Evolutionary conservation across 768 basidiomycete genomes (phyloP).

Genomic region (Lepiota brunneoincarnata): DNA sequence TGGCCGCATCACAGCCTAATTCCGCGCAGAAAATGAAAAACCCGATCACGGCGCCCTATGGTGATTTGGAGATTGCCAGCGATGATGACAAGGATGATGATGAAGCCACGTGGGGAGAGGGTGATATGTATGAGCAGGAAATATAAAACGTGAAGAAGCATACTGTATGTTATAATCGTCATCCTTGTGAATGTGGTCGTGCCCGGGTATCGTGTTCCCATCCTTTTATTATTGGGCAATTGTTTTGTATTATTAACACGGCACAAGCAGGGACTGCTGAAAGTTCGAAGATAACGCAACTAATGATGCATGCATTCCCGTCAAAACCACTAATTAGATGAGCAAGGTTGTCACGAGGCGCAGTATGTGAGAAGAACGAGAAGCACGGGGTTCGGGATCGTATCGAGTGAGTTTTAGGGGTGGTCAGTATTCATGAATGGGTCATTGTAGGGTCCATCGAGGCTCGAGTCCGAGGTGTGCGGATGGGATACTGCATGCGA

Average conservation of each 20-base stretch:
- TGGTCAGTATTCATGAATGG: too few species aligned
- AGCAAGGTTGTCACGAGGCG: too few species aligned
- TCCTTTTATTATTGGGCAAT: too few species aligned
- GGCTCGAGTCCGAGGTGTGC: not conserved
- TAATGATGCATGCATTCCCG: not conserved
- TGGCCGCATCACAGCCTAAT: constrained; percentile 21
- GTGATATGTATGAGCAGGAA: constrained; percentile 72
- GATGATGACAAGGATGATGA: constrained; percentile 50
- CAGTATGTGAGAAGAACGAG: too few species aligned
- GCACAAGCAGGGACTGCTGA: too few species aligned
- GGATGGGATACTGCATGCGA: not conserved
- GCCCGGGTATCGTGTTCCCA: not conserved
- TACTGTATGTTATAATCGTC: not conserved
- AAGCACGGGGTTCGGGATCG: not conserved
- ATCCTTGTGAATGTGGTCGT: not conserved
- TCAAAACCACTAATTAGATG: not conserved
- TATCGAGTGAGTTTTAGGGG: not conserved
- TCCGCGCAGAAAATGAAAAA: constrained; percentile 20
- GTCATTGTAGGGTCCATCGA: not conserved
- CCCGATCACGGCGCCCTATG: constrained; percentile 33
- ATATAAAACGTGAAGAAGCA: constrained; percentile 31
- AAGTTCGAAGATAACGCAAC: too few species aligned
- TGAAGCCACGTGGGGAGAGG: constrained; percentile 36
- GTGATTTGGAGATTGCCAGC: constrained; percentile 41
- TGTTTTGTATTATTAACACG: too few species aligned